Percentiles rank a stretch among this genome's conserved stretches.
Conservation (phyloP, 768 basidiomycete genomes). For the Roridomyces roridus region DNA sequence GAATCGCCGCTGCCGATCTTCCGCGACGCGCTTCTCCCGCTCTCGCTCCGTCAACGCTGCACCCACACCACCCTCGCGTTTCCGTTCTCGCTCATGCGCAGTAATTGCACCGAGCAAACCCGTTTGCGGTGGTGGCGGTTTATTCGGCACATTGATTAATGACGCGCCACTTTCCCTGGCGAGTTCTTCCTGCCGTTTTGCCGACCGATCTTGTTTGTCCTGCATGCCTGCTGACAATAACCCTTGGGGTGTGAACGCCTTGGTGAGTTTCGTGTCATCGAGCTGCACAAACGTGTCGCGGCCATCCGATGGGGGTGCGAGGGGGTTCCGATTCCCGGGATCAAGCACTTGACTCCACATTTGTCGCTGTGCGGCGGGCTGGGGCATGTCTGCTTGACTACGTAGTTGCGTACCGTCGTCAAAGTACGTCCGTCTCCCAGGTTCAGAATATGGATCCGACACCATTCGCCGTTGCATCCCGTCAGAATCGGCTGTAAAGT, state of each 20-base stretch:
- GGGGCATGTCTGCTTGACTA: conserved; percentile 61
- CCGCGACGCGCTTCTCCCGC: conserved; percentile 88
- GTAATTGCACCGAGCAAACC: conserved; percentile 96
- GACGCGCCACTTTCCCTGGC: conserved; percentile 92
- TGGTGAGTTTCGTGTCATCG: conserved; percentile 75
- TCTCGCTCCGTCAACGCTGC: conserved; percentile 95
- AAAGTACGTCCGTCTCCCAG: conserved; percentile 57
- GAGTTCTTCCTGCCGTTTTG: conserved; percentile 92
- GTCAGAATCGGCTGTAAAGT: conserved; percentile 49
- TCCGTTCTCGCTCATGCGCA: conserved; percentile 91
- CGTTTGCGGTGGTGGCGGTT: conserved; percentile 93
- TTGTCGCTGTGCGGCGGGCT: conserved; percentile 63
- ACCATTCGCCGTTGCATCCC: conserved; percentile 45
- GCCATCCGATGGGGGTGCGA: conserved; percentile 41
- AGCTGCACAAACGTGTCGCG: conserved; percentile 77
- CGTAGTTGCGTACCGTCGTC: conserved; percentile 61
- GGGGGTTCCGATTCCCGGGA: conserved; percentile 54
- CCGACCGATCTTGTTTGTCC: conserved; percentile 94
- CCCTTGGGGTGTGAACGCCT: conserved; percentile 94
- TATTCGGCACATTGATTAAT: conserved; percentile 93
- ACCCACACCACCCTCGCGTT: conserved; percentile 94
- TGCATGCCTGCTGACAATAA: conserved; percentile 93
- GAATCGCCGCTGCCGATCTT: conserved; percentile 91
- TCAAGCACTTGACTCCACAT: conserved; percentile 94
- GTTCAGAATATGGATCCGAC: conserved; percentile 61